phyloP scores from a whole-genome alignment of 768 basidiomycete species.

The Suillus hirtellus region DNA sequence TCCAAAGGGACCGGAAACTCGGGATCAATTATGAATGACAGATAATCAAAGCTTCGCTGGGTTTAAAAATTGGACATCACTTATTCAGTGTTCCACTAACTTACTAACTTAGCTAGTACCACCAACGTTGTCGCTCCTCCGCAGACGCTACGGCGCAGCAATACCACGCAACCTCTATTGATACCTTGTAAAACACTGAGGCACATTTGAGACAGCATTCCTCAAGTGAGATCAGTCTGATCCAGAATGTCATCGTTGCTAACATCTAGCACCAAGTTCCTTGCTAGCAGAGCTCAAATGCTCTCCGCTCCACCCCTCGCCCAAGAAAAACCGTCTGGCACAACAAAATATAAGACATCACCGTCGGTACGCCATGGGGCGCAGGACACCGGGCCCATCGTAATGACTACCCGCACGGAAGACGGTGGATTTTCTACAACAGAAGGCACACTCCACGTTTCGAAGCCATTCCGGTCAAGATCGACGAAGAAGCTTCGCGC shows the following conservation, averaged over 20 bases:
- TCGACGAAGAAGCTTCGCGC: conserved; percentile 78
- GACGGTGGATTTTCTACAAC: conserved; percentile 46
- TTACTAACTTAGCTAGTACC: neutral
- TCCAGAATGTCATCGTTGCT: neutral
- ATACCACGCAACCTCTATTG: neutral
- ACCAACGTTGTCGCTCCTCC: neutral
- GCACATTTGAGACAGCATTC: neutral
- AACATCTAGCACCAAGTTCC: neutral
- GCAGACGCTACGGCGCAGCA: neutral
- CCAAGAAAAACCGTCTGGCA: neutral
- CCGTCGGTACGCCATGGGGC: neutral
- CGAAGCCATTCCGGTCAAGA: conserved; percentile 73
- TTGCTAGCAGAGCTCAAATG: neutral
- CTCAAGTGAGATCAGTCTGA: neutral
- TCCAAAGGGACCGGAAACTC: no score
- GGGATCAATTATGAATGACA: neutral
- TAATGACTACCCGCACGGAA: conserved; percentile 12
- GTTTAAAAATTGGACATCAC: neutral
- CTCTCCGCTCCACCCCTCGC: neutral
- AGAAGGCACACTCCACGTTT: conserved; percentile 71
- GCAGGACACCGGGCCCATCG: neutral
- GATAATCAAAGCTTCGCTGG: neutral
- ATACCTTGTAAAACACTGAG: neutral
- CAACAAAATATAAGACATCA: conserved; percentile 12
- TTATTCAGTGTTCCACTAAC: neutral